Evolutionary conservation across 371 early-diverging fungal genomes (phyloP), one percentile per base, ranked within the genome.

Genomic region (Syncephalis fuscata): DNA sequence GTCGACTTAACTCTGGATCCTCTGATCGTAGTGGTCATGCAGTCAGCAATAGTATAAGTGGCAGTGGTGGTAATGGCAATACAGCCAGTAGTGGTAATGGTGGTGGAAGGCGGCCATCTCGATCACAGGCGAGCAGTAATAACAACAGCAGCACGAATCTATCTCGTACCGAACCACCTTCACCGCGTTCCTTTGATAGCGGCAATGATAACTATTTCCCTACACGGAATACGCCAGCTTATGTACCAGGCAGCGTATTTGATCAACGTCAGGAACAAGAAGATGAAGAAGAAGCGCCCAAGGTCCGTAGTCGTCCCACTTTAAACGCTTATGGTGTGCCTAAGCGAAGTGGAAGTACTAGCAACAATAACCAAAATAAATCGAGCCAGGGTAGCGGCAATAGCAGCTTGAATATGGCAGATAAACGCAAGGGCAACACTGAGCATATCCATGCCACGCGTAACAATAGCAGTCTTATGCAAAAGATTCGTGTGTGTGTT

Each of bases 401-500:
- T 45, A 17, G 25, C 43, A 32, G 11, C 11, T 7, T 11, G 4
- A 32, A 11, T 32, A 32, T 11, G 32, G 32, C 32, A 11, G 32
- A 32, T 32, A 32, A 32, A 32, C 32, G 32, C 11, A 43, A 51
- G 8, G 23, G 44, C 27, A 51, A 43, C 24, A 48, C 52, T 19
- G 44, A 49, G 26, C 46, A 46, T 15, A 10, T 5, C 10, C 21
- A 43, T 3, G 15, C 40, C 15, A 38, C 40, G 24, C 24, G 22
- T 20, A 47, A 48, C 32, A 25, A 19, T 55, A 19, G 52, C 66
- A 36, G 77, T 78, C 32, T 54, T 83, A 39, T 64, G 64, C 41
- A 87, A 85, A 41, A 70, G 80, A 97, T 97, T 54, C 82, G 92
- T 41, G 98, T 97, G 20, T 95, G 96, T 56, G 94, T 95, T 24